phyloP scores from a whole-genome alignment of 495 filamentous ascomycete genomes.

The Oidiodendron maius region DNA sequence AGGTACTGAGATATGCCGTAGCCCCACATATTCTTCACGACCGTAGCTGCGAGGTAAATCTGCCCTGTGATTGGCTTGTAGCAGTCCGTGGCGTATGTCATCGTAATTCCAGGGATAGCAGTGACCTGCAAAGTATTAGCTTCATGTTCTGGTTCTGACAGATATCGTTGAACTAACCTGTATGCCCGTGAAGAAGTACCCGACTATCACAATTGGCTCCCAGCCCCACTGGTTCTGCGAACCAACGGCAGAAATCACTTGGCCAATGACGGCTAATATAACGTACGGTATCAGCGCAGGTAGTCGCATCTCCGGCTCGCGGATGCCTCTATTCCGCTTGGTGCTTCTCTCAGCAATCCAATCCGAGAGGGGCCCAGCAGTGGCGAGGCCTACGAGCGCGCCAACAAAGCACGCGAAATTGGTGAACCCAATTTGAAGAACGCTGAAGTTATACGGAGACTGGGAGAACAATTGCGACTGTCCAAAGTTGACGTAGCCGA shows the following conservation, averaged over 20 bases:
- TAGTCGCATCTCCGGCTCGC: conserved; percentile 59
- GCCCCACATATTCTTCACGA: conserved; percentile 54
- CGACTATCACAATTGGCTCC: neutral
- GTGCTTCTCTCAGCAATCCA: conserved; percentile 49
- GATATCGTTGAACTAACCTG: too few species aligned
- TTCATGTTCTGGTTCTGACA: too few species aligned
- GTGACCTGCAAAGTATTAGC: too few species aligned
- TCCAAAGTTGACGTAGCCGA: neutral
- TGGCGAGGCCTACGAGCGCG: conserved; percentile 46
- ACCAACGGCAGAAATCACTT: neutral
- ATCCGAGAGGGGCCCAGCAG: conserved; percentile 50
- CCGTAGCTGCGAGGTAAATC: conserved; percentile 54
- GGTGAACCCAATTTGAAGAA: conserved; percentile 45
- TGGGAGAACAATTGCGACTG: neutral
- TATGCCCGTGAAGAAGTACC: neutral
- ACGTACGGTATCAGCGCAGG: conserved; percentile 15
- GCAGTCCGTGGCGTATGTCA: conserved; percentile 52
- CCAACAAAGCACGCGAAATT: conserved; percentile 45
- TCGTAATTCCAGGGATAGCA: conserved; percentile 12
- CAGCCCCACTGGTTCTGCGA: neutral
- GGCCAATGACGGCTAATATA: neutral
- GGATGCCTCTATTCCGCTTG: conserved; percentile 47
- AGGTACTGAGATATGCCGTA: too few species aligned
- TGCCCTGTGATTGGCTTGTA: conserved; percentile 57
- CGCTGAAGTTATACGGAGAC: conserved; percentile 41